Evolutionary conservation across 352 stramenopile species (phyloP).

Genomic region (Phytophthora aleatoria): DNA sequence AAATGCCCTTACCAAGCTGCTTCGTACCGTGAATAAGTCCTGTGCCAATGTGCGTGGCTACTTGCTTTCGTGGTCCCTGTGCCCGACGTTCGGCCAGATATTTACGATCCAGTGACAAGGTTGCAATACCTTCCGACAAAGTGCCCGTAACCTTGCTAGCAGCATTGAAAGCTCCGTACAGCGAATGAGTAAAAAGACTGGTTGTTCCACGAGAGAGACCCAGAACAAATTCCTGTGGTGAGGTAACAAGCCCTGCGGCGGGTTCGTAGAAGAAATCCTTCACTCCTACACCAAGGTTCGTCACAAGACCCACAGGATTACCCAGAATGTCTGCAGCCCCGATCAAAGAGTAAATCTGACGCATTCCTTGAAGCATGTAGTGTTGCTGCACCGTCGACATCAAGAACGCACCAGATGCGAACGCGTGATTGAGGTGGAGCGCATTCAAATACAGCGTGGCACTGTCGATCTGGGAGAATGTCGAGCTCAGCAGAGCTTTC

Average conservation of each 20-base stretch:
- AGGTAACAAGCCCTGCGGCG: conserved; percentile 87
- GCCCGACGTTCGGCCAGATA: conserved; percentile 88
- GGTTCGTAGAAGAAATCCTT: conserved; percentile 96
- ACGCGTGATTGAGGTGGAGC: conserved; percentile 82
- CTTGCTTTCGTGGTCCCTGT: conserved; percentile 71
- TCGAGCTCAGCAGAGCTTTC: conserved; percentile 38
- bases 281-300: conserved; percentile 87
- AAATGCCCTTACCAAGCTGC: conserved; percentile 90
- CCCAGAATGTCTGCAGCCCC: conserved; percentile 90
- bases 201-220: conserved; percentile 89
- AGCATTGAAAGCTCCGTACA: conserved; percentile 93
- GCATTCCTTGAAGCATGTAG: conserved; percentile 78
- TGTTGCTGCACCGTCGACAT: conserved; percentile 80
- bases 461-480: conserved; percentile 64
- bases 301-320: conserved; percentile 90
- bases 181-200: conserved; percentile 89
- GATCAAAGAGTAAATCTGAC: conserved; percentile 86
- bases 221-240: conserved; percentile 87
- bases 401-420: conserved; percentile 72
- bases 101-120: conserved; percentile 88
- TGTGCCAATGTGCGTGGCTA: conserved; percentile 84
- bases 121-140: conserved; percentile 90
- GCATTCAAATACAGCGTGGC: conserved; percentile 83
- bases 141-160: conserved; percentile 94
- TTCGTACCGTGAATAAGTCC: conserved; percentile 89